phyloP scores from a whole-genome alignment of 257 asterid species.

The Prunella vulgaris region DNA sequence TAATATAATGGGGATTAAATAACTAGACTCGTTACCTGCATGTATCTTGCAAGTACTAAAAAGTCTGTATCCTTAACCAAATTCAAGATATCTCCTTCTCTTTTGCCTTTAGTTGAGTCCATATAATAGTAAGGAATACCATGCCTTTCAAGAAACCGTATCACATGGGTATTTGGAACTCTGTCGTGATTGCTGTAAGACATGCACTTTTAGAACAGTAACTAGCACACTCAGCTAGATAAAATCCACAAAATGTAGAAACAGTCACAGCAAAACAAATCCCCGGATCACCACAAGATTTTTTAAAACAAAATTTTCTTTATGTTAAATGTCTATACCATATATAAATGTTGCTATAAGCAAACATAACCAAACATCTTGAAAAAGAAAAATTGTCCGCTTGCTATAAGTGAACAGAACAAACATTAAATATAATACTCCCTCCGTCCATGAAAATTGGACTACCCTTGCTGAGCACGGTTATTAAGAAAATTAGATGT shows the following conservation, averaged over 20 bases:
- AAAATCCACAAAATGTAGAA: background rate
- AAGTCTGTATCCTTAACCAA: conserved; percentile 83
- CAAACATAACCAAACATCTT: too few relatives aligned
- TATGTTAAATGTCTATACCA: too few relatives aligned
- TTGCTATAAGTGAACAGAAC: too few relatives aligned
- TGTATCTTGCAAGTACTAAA: conserved; percentile 92
- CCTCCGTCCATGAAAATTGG: too few relatives aligned
- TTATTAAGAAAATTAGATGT: too few relatives aligned
- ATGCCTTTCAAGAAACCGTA: conserved; percentile 78
- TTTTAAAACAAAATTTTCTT: too few relatives aligned
- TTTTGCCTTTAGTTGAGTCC: conserved; percentile 36
- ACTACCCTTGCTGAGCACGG: too few relatives aligned
- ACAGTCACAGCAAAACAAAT: too few relatives aligned
- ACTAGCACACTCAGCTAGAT: conserved; percentile 12
- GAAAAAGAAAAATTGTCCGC: too few relatives aligned
- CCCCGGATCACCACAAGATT: too few relatives aligned
- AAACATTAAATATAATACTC: too few relatives aligned
- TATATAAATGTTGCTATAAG: too few relatives aligned
- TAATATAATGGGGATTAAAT: background rate
- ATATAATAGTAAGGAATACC: conserved; percentile 79
- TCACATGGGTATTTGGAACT: conserved; percentile 78
- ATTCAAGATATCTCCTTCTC: conserved; percentile 65
- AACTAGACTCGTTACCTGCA: conserved; percentile 60
- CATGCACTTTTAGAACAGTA: conserved; percentile 12
- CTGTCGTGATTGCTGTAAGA: conserved; percentile 81